phyloP scores from a whole-genome alignment of 306 rosid species.

The Trifolium fragiferum region DNA sequence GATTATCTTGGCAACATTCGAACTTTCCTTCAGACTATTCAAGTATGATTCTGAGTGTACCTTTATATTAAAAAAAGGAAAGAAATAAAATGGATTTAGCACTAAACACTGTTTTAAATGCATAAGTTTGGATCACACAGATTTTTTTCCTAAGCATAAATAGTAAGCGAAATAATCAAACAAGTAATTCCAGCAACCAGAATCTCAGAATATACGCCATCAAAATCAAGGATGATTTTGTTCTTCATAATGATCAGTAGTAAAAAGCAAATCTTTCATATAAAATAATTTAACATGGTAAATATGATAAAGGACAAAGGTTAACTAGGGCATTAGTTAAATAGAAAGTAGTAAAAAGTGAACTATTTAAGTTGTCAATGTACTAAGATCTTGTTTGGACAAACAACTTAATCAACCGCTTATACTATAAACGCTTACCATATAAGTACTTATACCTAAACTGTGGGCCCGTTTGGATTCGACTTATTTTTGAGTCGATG shows the following conservation, averaged over 20 bases:
- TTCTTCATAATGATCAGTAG: slow-evolving; percentile 1
- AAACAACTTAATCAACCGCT: too few relatives aligned
- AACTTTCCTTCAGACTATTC: slow-evolving; percentile 71
- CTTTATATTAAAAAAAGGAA: slow-evolving; percentile 48
- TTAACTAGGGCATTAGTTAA: neutral
- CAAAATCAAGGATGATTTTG: neutral
- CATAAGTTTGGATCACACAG: slow-evolving; percentile 28
- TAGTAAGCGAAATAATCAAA: slow-evolving; percentile 16
- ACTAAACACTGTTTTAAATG: slow-evolving; percentile 13
- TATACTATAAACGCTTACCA: too few relatives aligned
- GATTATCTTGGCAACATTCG: slow-evolving; percentile 74
- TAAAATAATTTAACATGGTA: slow-evolving; percentile 23
- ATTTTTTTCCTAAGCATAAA: neutral
- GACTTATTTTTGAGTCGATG: too few relatives aligned
- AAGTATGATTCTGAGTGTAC: slow-evolving; percentile 86
- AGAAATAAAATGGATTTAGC: slow-evolving; percentile 37
- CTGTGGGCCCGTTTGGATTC: too few relatives aligned
- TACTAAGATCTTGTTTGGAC: too few relatives aligned
- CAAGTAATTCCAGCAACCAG: slow-evolving; percentile 18
- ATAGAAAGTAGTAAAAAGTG: neutral
- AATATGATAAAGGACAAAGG: neutral
- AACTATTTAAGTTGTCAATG: slow-evolving; percentile 2
- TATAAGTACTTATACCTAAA: too few relatives aligned
- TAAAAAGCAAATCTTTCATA: slow-evolving; percentile 2
- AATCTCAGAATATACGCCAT: slow-evolving; percentile 2